Evolutionary conservation across 1,139 yeast species (phyloP), one percentile per base, ranked within the genome.

Genomic region (Hansenula sp.): DNA sequence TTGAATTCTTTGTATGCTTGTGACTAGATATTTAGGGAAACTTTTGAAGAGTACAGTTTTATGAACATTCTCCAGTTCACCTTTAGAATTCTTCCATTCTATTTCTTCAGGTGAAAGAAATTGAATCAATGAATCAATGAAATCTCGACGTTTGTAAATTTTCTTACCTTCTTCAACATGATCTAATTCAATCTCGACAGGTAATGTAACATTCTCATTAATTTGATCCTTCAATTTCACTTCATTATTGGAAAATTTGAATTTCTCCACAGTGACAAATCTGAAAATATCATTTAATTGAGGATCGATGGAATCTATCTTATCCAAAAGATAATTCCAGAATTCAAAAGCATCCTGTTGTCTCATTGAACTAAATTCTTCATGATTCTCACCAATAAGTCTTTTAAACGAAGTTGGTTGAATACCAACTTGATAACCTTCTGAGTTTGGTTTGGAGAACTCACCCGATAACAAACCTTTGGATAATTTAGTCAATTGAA

Each of bases 321-420:
- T 75, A 47, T 84, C 87, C 33, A 84, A 58, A 18, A 91, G 64
- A 60, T 82, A 84, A 10, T 79, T 68, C 62, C 90, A 74, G 59
- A 90, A 94, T 61, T 93, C 99, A 70, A 84, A 86, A 0, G 98
- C 94, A 68, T 93, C 99, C 62, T 93, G 99, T 59, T 93, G 99
- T 55, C 81, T 79, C 74, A 84, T 87, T 0, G 96, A 83, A 39
- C 83, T 74, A 57, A 93, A 93, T 59, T 93, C 99, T 15, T 74
- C 72, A 62, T 93, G 95, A 36, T 79, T 80, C 44, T 76, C 76
- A 1, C 96, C 97, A 44, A 94, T 71, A 25, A 89, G 68, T 4
- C 77, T 68, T 61, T 91, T 93, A 63, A 93, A 83, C 47, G 83
- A 74, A 1, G 79, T 70, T 1, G 96, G 97, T 44, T 80, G 78